Evolutionary conservation across 176 grass and related monocot genomes (phyloP), one percentile per base, ranked within the genome.

Genomic region (Ensete glaucum): DNA sequence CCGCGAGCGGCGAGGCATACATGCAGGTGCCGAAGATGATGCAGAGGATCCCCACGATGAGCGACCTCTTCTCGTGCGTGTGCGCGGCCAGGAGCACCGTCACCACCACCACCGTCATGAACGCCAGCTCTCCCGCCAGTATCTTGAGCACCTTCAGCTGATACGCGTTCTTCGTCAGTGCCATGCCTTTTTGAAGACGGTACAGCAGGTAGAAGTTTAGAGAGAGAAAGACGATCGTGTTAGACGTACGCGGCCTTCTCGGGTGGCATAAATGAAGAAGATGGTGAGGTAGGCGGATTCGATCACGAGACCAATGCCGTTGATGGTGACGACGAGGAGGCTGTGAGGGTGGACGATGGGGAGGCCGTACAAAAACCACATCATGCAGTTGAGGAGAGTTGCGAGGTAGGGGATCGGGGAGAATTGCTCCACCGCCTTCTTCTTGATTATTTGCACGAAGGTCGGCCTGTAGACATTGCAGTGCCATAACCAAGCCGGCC

Each of bases 311-410:
- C 93, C 93, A 19, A 87, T 50, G 56, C 87, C 87, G 52, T 96
- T 96, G 74, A 96, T 96, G 66, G 87, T 92, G 89, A 85, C 72
- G 52, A 96, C 89, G 26, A 88, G 89, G 62, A 90, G 72, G 72
- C 87, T 88, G 81, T 96, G 81, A 4, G 93, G 93, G 76, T 96
- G 88, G 54, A 96, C 88, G 66, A 91, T 0, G 52, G 88, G 88
- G 59, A 96, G n/a, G 26, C 88, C 92, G 34, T 96, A 96, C 63
- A 96, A 83, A 9, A 91, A 79, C 92, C 88, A 91, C 2, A 96
- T 73, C 86, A 71, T 72, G 77, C 92, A 96, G 80, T 96, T 96
- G 60, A 91, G 76, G n/a, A 96, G 76, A 54, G 92, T 96, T 16
- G 92, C 86, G 26, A 96, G 77, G 86, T 96, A 91, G 0, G 92